Conservation (phyloP, 2,329 filamentous ascomycete genomes). For the Malbranchea cinnamomea region DNA sequence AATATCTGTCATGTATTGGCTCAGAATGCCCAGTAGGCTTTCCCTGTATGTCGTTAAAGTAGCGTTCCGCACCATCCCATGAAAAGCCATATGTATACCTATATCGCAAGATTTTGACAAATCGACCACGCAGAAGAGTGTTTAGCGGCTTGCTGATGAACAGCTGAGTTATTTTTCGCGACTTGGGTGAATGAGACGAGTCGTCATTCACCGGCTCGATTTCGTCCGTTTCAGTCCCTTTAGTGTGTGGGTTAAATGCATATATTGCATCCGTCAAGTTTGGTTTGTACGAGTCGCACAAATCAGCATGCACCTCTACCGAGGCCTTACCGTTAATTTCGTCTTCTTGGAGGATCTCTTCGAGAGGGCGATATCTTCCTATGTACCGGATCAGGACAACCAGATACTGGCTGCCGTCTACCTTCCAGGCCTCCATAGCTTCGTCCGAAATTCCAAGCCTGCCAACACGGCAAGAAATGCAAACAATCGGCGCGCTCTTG, state of each 20-base stretch:
- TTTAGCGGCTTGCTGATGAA: conserved; percentile 62
- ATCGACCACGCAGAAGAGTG: conserved; percentile 49
- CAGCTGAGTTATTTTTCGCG: conserved; percentile 34
- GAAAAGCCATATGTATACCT: conserved; percentile 37
- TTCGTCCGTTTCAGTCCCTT: not conserved
- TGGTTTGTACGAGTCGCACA: conserved; percentile 60
- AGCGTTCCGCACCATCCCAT: conserved; percentile 55
- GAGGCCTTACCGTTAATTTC: conserved; percentile 18
- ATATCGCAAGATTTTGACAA: conserved; percentile 47
- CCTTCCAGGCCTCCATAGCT: conserved; percentile 61
- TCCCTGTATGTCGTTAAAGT: conserved; percentile 35
- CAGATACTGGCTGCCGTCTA: conserved; percentile 52
- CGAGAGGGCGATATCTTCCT: conserved; percentile 45
- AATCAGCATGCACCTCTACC: conserved; percentile 52
- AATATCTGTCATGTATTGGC: conserved; percentile 10
- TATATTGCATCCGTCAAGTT: conserved; percentile 37
- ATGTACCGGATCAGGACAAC: conserved; percentile 56
- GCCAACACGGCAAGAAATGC: conserved; percentile 52
- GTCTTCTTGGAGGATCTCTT: conserved; percentile 35
- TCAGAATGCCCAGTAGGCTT: conserved; percentile 12
- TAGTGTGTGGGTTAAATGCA: conserved; percentile 29
- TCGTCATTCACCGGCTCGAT: not conserved
- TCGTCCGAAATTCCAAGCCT: conserved; percentile 62
- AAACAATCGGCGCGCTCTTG: conserved; percentile 39
- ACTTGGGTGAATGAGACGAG: not conserved